A percentile compares a stretch with the other conserved stretches of the same genome.
phyloP scores from a whole-genome alignment of 108 stramenopile genomes.

The Cyclostephanos tholiformis region DNA sequence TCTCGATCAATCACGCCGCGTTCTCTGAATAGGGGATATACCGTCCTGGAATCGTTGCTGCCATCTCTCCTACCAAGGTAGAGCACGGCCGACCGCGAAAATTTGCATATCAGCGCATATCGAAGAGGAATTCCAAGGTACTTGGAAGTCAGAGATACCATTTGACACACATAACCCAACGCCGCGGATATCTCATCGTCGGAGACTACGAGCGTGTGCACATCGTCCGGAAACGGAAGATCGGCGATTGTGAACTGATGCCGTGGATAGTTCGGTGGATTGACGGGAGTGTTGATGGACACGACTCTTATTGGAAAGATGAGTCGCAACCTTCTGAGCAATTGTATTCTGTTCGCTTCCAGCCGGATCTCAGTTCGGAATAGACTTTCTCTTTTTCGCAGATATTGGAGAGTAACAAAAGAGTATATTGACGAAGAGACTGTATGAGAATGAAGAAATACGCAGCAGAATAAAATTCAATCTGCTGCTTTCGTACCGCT shows the following conservation, averaged over 20 bases:
- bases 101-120: constrained; percentile 81
- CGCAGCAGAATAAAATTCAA: neutral
- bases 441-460: neutral
- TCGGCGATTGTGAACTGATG: constrained; percentile 60
- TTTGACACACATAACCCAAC: constrained; percentile 79
- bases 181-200: constrained; percentile 88
- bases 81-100: constrained; percentile 76
- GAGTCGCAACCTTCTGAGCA: constrained; percentile 23
- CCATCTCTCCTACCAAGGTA: constrained; percentile 22
- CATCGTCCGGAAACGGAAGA: constrained; percentile 69
- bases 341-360: constrained; percentile 29
- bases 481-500: constrained; percentile 13
- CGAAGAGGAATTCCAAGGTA: constrained; percentile 78
- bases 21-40: constrained; percentile 81
- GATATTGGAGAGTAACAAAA: neutral
- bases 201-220: constrained; percentile 51
- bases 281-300: constrained; percentile 2
- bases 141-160: constrained; percentile 76
- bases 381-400: constrained; percentile 6
- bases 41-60: constrained; percentile 15
- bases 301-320: constrained; percentile 37
- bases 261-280: constrained; percentile 16
- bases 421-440: neutral
- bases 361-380: constrained; percentile 24
- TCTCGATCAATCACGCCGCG: constrained; percentile 74